These are phyloP conservation scores for Golovinomyces cichoracearum DNA, from an alignment of 2,329 filamentous ascomycete species.

Conservation along the genomic window DNA sequence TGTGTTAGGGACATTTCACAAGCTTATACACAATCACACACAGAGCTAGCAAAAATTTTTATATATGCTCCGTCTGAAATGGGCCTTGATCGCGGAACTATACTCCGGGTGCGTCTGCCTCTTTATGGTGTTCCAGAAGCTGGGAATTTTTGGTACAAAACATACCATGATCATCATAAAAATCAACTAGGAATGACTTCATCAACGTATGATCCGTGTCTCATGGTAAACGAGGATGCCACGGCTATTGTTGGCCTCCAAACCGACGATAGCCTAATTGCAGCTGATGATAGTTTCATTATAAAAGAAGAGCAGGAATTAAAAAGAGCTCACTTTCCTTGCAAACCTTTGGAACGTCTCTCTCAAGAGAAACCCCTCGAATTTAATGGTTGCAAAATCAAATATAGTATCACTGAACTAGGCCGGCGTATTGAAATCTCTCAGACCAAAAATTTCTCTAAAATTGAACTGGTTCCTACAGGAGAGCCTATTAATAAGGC, in stretches of 20 bases:
- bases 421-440: background rate
- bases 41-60: background rate
- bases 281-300: background rate
- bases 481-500: background rate
- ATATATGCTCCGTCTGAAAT: background rate
- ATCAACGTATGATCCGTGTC: background rate
- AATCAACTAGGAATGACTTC: background rate
- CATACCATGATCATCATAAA: background rate
- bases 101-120: background rate
- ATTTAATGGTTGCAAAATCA: constrained; percentile 1
- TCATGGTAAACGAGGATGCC: background rate
- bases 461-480: background rate
- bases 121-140: background rate
- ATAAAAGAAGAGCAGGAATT: background rate
- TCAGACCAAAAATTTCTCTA: background rate
- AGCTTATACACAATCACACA: background rate
- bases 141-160: background rate
- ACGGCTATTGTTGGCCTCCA: constrained; percentile 1
- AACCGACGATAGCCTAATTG: constrained; percentile 2
- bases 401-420: no score
- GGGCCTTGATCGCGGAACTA: background rate
- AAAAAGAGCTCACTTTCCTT: background rate
- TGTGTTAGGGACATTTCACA: background rate
- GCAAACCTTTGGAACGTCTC: background rate
- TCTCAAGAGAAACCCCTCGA: background rate